Base-by-base conservation (phyloP, 306 rosid genomes). In the Ziziphus jujuba region DNA sequence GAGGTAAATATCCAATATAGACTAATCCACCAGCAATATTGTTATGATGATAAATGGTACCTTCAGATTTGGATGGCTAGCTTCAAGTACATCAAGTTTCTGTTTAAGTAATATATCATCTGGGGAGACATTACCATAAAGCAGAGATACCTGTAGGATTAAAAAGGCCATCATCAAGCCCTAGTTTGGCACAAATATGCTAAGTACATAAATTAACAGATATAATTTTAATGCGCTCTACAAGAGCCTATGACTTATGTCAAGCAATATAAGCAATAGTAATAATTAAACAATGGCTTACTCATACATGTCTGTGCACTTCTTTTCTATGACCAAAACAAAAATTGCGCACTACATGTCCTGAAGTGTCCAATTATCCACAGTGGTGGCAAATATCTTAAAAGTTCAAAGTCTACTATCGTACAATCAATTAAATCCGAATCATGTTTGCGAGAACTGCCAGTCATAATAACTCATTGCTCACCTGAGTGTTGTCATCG, bases 71-170 rank as follows among this genome's bases (percentile, higher is more conserved):
- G 99, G 99, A 69, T 88, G 96, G 82, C 85, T 75, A 67, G 88
- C 63, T 16, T 91, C 95, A 63, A 95, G 87, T 67, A 82, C 9
- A 69, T 95, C 97, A 65, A 95, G 92, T 86, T 89, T 95, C 90
- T 91, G 88, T 78, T 91, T 85, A 66, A 95, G 97, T 77, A 95
- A 76, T 63, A 95, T 95, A 79, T 95, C 99, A 79, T 91, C 97
- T 9, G 96, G 95, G 70, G 97, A 85, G 71, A 91, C 82, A 65
- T 95, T 95, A 31, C 77, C 96, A 81, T 85, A 95, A 68, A 95
- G 80, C 72, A 95, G 85, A 15, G 97, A 87, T 56, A 95, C 83
- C 99, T 95, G 87, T 35, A 34, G 48, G 38, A 69, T 54, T 65
- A 47, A 80, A 75, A 80, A 75, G 75, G 77, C 10, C 52, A 79